These are phyloP conservation scores for Murraya paniculata DNA, from an alignment of 345 rosid species.

Conservation along the genomic window DNA sequence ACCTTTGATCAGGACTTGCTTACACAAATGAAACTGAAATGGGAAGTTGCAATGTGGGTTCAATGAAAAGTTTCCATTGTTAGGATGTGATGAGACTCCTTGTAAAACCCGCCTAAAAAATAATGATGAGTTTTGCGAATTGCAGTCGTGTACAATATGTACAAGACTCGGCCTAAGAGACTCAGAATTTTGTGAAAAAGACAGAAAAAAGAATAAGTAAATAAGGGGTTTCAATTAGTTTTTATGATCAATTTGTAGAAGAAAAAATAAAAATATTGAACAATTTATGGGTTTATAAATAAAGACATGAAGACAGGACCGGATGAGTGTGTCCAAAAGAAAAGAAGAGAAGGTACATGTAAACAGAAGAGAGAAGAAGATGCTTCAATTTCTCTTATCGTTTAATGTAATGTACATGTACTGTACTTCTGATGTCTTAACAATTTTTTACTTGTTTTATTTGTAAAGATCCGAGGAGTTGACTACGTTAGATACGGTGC, in stretches of 20 bases:
- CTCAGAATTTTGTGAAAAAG: constrained; percentile 11
- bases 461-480: constrained; percentile 27
- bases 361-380: not conserved
- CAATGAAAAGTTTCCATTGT: not conserved
- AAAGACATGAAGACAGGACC: constrained; percentile 13
- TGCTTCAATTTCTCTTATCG: not conserved
- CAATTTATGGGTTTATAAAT: too few species aligned
- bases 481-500: constrained; percentile 19
- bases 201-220: not conserved
- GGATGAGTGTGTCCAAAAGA: constrained; percentile 19
- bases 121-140: not conserved
- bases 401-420: not conserved
- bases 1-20: too few species aligned
- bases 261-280: not conserved
- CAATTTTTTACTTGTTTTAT: not conserved
- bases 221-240: not conserved
- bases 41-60: not conserved
- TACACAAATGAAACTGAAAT: not conserved
- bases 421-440: not conserved
- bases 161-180: not conserved
- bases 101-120: not conserved
- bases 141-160: not conserved
- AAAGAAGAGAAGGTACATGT: not conserved
- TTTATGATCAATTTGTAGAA: not conserved
- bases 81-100: constrained; percentile 7